These are phyloP conservation scores for Prunella vulgaris DNA, from an alignment of 257 asterid genomes.

Conservation along the genomic window DNA sequence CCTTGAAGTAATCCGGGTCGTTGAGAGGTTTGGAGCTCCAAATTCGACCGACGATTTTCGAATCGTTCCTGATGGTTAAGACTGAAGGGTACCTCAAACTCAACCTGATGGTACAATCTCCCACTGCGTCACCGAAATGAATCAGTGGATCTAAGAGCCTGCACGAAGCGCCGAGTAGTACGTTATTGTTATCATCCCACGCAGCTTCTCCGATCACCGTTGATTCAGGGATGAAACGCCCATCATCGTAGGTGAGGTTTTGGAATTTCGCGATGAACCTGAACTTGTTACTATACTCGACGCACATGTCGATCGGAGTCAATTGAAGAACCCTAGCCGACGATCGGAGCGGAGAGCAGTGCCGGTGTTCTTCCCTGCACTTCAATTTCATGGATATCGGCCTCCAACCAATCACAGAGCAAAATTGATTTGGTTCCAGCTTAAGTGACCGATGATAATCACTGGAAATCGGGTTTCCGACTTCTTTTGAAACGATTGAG, in stretches of 20 bases:
- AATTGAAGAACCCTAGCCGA: slow-evolving; percentile 29
- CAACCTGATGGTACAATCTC: slow-evolving; percentile 50
- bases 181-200: slow-evolving; percentile 49
- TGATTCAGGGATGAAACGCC: slow-evolving; percentile 6
- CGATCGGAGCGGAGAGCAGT: slow-evolving; percentile 29
- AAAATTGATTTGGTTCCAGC: slow-evolving; percentile 23
- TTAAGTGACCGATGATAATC: slow-evolving; percentile 21
- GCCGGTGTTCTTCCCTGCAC: slow-evolving; percentile 16
- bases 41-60: slow-evolving; percentile 35
- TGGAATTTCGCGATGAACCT: slow-evolving; percentile 29
- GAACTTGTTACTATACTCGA: slow-evolving; percentile 17
- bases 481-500: slow-evolving; percentile 29
- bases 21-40: slow-evolving; percentile 43
- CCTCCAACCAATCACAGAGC: slow-evolving; percentile 14
- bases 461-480: slow-evolving; percentile 8
- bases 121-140: slow-evolving; percentile 27
- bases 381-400: slow-evolving; percentile 27
- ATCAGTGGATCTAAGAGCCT: slow-evolving; percentile 26
- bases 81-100: slow-evolving; percentile 43
- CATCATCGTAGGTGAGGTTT: neutral
- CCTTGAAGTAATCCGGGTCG: slow-evolving; percentile 37
- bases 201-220: slow-evolving; percentile 55
- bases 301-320: slow-evolving; percentile 36
- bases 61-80: slow-evolving; percentile 32
- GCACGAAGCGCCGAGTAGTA: slow-evolving; percentile 44